A percentile compares a stretch with the other conserved stretches of the same genome.
phyloP scores from a whole-genome alignment of 2,329 filamentous ascomycete genomes.

The Colletotrichum liaoningense region DNA sequence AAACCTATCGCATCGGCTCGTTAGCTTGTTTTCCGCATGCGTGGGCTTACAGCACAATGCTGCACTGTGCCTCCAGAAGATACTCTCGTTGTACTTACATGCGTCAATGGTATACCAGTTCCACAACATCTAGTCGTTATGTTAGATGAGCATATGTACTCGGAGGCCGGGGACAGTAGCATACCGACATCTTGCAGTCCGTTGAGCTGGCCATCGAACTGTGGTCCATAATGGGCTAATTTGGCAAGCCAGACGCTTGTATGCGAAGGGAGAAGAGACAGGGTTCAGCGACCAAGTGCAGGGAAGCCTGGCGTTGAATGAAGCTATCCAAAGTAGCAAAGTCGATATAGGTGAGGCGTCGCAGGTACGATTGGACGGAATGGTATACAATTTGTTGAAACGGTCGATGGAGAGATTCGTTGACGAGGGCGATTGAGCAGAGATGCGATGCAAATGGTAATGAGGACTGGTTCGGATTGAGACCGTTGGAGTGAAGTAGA shows the following conservation, averaged over 20 bases:
- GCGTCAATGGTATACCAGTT: constrained; percentile 56
- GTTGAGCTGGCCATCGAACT: constrained; percentile 36
- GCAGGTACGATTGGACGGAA: neutral
- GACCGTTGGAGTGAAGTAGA: neutral
- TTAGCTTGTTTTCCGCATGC: neutral
- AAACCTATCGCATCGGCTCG: constrained; percentile 43
- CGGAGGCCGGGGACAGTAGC: neutral
- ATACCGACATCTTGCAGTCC: constrained; percentile 48
- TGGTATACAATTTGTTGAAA: neutral
- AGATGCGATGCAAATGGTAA: too few relatives aligned
- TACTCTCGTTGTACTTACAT: constrained; percentile 42
- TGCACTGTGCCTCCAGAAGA: neutral
- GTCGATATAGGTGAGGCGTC: neutral
- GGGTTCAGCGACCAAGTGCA: neutral
- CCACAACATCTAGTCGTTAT: constrained; percentile 55
- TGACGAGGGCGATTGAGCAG: neutral
- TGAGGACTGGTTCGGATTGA: neutral
- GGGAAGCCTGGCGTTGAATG: neutral
- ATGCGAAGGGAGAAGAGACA: neutral
- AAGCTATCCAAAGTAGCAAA: neutral
- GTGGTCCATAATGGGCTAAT: constrained; percentile 40
- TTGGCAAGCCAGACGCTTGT: neutral
- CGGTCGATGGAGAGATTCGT: neutral
- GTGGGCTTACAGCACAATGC: neutral
- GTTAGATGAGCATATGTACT: neutral